Conservation (phyloP, 768 basidiomycete genomes). For the Boletus tylopilopsis region DNA sequence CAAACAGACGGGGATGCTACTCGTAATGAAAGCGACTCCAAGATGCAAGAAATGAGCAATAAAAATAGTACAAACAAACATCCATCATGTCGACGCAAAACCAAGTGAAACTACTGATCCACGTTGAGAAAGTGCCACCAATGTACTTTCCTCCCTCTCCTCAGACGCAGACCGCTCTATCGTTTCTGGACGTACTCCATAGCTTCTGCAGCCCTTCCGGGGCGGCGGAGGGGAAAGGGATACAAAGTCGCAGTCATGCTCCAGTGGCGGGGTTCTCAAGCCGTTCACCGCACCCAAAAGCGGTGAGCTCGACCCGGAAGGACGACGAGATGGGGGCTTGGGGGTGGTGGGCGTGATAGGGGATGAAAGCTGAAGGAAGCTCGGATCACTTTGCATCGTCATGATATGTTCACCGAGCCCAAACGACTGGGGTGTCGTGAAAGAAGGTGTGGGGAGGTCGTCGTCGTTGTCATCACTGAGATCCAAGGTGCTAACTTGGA, state of each 20-base stretch:
- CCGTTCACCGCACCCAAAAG: neutral
- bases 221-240: constrained; percentile 68
- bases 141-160: constrained; percentile 8
- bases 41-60: constrained; percentile 15
- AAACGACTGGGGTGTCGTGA: constrained; percentile 10
- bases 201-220: constrained; percentile 52
- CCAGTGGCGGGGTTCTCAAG: constrained; percentile 18
- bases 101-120: constrained; percentile 55
- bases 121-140: constrained; percentile 42
- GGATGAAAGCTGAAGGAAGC: constrained; percentile 55
- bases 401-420: constrained; percentile 61
- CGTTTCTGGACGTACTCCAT: constrained; percentile 23
- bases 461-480: constrained; percentile 22
- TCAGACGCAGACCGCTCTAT: constrained; percentile 8
- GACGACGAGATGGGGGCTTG: constrained; percentile 16
- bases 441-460: constrained; percentile 28
- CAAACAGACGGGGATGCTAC: neutral
- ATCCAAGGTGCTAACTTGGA: constrained; percentile 26
- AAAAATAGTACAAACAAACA: constrained; percentile 7
- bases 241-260: constrained; percentile 36
- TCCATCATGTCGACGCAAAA: constrained; percentile 41
- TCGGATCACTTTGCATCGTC: constrained; percentile 47
- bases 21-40: neutral
- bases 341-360: constrained; percentile 36
- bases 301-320: constrained; percentile 27